These are phyloP conservation scores for Actinomortierella ambigua DNA, from an alignment of 371 early-diverging fungal species.

Conservation along the genomic window DNA sequence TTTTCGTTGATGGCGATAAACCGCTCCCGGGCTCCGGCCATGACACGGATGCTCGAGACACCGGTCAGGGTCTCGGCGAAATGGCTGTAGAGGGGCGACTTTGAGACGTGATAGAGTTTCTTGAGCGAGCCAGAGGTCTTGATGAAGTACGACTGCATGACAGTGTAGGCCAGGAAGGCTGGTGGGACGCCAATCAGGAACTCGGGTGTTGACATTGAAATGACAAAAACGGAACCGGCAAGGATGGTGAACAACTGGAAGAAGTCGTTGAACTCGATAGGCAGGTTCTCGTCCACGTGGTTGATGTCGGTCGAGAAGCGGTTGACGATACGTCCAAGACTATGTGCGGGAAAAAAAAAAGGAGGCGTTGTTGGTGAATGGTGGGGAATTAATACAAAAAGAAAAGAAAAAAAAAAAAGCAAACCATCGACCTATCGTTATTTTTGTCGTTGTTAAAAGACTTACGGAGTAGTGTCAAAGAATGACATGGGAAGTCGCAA, in stretches of 20 bases:
- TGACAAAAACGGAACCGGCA: constrained; percentile 24
- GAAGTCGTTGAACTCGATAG: constrained; percentile 34
- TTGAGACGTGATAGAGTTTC: constrained; percentile 56
- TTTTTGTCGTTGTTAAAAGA: constrained; percentile 11
- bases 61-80: constrained; percentile 66
- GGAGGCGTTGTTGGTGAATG: constrained; percentile 60
- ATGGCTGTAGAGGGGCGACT: constrained; percentile 65
- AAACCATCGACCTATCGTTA: no score
- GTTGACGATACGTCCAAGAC: constrained; percentile 74
- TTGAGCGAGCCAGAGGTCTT: constrained; percentile 65
- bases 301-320: constrained; percentile 75
- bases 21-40: constrained; percentile 18
- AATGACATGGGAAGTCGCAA: constrained; percentile 45
- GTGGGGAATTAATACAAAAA: no score
- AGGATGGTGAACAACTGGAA: constrained; percentile 47
- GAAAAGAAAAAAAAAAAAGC: no score
- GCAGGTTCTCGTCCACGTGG: constrained; percentile 60
- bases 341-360: constrained; percentile 35
- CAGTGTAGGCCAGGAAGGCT: constrained; percentile 44
- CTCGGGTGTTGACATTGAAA: constrained; percentile 26
- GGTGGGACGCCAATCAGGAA: constrained; percentile 36
- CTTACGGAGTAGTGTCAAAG: constrained; percentile 56
- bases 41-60: constrained; percentile 32
- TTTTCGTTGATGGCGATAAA: constrained; percentile 28
- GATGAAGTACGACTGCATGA: constrained; percentile 52